Evolutionary conservation across 192 early-diverging fungal genomes (phyloP).

Genomic region (Piromyces finnis): DNA sequence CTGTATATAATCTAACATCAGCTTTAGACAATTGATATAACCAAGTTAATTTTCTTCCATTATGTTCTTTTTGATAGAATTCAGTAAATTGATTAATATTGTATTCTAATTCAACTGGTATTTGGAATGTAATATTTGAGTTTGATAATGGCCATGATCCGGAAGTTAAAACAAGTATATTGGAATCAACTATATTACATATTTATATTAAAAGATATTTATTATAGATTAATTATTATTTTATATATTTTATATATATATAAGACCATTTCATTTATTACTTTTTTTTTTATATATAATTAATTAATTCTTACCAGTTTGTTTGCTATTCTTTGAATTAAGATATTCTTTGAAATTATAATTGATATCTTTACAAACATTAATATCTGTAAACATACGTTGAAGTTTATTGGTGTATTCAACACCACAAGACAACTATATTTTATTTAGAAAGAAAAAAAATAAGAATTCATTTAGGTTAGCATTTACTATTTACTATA

Average conservation of each 20-base stretch:
- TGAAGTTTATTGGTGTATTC: slow-evolving; percentile 90
- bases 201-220: no score
- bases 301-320: not conserved
- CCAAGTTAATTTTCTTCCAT: slow-evolving; percentile 63
- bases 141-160: slow-evolving; percentile 81
- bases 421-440: slow-evolving; percentile 67
- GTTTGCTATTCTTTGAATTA: slow-evolving; percentile 9
- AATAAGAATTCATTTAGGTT: no score
- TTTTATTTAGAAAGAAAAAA: no score
- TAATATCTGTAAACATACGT: slow-evolving; percentile 92
- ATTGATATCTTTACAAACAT: slow-evolving; percentile 75
- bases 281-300: no score
- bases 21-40: slow-evolving; percentile 76
- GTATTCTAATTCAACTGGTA: slow-evolving; percentile 74
- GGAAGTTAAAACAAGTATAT: slow-evolving; percentile 68
- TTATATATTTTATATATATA: no score
- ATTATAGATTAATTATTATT: no score
- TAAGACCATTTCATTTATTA: no score
- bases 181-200: slow-evolving; percentile 47
- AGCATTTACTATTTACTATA: no score
- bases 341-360: slow-evolving; percentile 55
- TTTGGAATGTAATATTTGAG: slow-evolving; percentile 61
- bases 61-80: slow-evolving; percentile 57
- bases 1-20: slow-evolving; percentile 41
- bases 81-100: slow-evolving; percentile 67